Base-by-base conservation (phyloP, 192 early-diverging fungal genomes). In the Gonapodya sp. region DNA sequence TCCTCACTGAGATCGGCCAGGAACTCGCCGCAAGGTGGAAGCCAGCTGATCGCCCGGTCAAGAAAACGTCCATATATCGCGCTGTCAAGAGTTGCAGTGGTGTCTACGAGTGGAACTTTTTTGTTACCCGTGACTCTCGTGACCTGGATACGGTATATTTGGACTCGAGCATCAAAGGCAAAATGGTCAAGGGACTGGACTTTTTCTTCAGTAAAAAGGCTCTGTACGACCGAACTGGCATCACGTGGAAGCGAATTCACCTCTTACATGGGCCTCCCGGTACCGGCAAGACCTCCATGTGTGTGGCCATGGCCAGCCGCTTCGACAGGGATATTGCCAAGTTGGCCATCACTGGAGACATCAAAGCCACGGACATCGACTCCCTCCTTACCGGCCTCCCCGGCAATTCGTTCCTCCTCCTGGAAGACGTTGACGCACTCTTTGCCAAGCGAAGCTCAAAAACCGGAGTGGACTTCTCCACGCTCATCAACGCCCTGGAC, bases 401-500 rank as follows among this genome's bases (percentile, higher is more conserved):
- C 0, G 92, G 93, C 81, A 87, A 93, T 36, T 94, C 93, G 73
- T 87, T 95, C 36, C 86, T 95, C 84, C 83, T 95, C 64, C 84
- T 95, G 1, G 94, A 95, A 81, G 94, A 95, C 83, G 87, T 95
- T 46, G 94, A 95, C 82, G 94, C 94, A 1, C 93, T 94, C 0
- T 95, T 95, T 84, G 89, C 88, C 14, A 93, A 94, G 80, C 88
- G 35, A 88, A 92, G 36, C 88, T 86, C 16, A 93, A 92, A 75
- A 86, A 93, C 36, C 92, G 94, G 85, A 91, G 93, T 86, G 81
- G 83, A 36, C 77, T 94, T 95, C 79, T 93, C 92, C 80, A 93
- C 95, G 0, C 88, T 96, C 18, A 87, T 97, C 81, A 97, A 97
- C 84, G 94, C 95, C 0, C 81, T 97, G 77, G 95, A 97, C 78